Evolutionary conservation across 2,329 filamentous ascomycete genomes (phyloP).

Genomic region (Ceratocystis ficicola): DNA sequence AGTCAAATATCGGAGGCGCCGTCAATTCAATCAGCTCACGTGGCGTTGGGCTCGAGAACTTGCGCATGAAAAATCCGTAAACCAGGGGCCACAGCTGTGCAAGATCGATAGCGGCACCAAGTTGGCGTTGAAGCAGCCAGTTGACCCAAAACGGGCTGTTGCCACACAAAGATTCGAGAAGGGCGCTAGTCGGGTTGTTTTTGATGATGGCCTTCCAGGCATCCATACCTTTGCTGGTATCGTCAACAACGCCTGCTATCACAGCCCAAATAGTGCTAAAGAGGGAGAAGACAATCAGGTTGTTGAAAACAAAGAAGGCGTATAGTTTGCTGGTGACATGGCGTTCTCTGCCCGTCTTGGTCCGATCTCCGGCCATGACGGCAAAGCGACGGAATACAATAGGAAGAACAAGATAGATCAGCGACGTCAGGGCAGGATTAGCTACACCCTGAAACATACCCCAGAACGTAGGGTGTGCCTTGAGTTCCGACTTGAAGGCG

Average conservation of each 20-base stretch:
- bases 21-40: slow-evolving; percentile 85
- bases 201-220: slow-evolving; percentile 58
- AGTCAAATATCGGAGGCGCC: slow-evolving; percentile 84
- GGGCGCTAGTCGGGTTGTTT: slow-evolving; percentile 47
- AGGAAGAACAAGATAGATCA: slow-evolving; percentile 77
- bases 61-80: slow-evolving; percentile 75
- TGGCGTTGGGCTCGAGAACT: slow-evolving; percentile 76
- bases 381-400: slow-evolving; percentile 83
- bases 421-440: slow-evolving; percentile 74
- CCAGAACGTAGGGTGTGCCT: slow-evolving; percentile 56
- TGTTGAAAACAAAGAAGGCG: slow-evolving; percentile 96
- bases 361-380: slow-evolving; percentile 71
- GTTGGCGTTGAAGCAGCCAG: slow-evolving; percentile 81
- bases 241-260: slow-evolving; percentile 50
- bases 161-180: slow-evolving; percentile 64
- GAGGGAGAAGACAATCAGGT: slow-evolving; percentile 82
- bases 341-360: slow-evolving; percentile 81
- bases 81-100: slow-evolving; percentile 72
- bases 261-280: slow-evolving; percentile 76
- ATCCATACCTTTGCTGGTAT: slow-evolving; percentile 44
- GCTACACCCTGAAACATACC: slow-evolving; percentile 83
- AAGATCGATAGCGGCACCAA: slow-evolving; percentile 89
- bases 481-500: slow-evolving; percentile 55
- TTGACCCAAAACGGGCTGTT: slow-evolving; percentile 90
- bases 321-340: slow-evolving; percentile 88